Percentiles rank a stretch among this genome's conserved stretches.
These are phyloP conservation scores for Pseudotulostoma volvatum DNA, from an alignment of 495 filamentous ascomycete species.

Conservation along the genomic window DNA sequence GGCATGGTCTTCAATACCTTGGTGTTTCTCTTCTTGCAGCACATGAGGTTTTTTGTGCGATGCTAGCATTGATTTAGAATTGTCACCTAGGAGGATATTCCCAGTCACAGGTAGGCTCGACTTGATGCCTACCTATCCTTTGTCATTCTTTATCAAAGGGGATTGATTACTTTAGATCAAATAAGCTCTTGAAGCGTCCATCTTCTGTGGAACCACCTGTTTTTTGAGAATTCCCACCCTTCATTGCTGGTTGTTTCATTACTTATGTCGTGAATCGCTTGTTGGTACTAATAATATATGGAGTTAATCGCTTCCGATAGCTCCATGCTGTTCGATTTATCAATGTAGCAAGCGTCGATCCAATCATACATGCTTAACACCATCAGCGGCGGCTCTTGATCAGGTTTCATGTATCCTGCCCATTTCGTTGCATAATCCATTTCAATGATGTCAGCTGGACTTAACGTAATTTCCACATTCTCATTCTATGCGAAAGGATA, in stretches of 20 bases:
- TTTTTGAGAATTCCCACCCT: background rate
- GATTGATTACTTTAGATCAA: conserved; percentile 4
- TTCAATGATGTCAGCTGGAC: conserved; percentile 10
- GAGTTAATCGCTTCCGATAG: conserved; percentile 27
- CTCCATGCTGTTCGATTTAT: conserved; percentile 18
- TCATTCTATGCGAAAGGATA: conserved; percentile 18
- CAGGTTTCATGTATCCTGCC: conserved; percentile 11
- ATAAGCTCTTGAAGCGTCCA: conserved; percentile 8
- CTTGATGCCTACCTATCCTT: conserved; percentile 11
- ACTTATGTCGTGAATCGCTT: background rate
- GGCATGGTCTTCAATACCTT: conserved; percentile 16
- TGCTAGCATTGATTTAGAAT: conserved; percentile 3
- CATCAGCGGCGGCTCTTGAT: conserved; percentile 4
- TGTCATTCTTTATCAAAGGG: conserved; percentile 11
- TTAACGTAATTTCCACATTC: conserved; percentile 14
- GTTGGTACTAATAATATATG: conserved; percentile 18
- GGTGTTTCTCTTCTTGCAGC: conserved; percentile 14
- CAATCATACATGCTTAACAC: conserved; percentile 17
- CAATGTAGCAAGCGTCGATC: conserved; percentile 30
- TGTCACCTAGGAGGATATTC: conserved; percentile 1
- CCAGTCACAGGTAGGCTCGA: conserved; percentile 4
- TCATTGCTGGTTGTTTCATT: too few species aligned
- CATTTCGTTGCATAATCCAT: conserved; percentile 1
- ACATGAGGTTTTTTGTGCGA: conserved; percentile 18
- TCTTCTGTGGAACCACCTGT: conserved; percentile 5